These are phyloP conservation scores for Chlamydomonas urium DNA, from an alignment of 139 green algal genomes.

Conservation along the genomic window DNA sequence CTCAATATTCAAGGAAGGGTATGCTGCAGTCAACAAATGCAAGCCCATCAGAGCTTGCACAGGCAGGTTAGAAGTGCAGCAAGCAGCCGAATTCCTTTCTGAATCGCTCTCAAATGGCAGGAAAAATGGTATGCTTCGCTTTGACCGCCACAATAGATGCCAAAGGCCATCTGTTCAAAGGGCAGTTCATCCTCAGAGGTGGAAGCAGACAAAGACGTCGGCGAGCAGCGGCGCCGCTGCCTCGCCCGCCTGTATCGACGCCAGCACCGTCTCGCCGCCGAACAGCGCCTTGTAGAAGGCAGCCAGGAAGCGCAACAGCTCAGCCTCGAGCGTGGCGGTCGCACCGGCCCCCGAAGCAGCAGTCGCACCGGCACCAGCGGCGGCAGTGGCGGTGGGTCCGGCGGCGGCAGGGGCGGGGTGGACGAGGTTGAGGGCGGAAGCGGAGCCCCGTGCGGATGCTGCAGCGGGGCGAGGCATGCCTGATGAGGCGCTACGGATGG, in stretches of 20 bases:
- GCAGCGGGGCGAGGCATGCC: neutral
- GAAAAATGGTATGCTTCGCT: too few relatives aligned
- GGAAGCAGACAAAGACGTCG: constrained; percentile 1
- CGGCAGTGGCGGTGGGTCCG: neutral
- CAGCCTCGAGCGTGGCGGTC: neutral
- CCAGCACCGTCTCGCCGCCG: constrained; percentile 1
- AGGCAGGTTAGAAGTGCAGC: too few relatives aligned
- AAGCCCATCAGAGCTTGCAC: too few relatives aligned
- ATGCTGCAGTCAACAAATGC: too few relatives aligned
- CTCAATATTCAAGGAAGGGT: too few relatives aligned
- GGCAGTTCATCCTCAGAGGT: constrained; percentile 5
- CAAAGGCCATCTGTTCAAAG: too few relatives aligned
- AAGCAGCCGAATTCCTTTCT: too few relatives aligned
- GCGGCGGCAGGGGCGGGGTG: neutral
- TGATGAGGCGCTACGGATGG: neutral
- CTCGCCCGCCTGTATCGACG: neutral
- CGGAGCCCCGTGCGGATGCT: neutral
- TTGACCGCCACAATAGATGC: too few relatives aligned
- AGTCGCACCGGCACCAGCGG: too few relatives aligned
- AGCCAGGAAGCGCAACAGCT: neutral
- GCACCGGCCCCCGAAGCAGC: neutral
- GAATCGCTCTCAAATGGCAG: too few relatives aligned
- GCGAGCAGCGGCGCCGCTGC: neutral
- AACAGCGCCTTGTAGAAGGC: constrained; percentile 14
- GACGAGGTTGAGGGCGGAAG: too few relatives aligned